Percentiles rank a stretch among this genome's conserved stretches.
These are phyloP conservation scores for Beauveria rudraprayagi DNA, from an alignment of 2,329 filamentous ascomycete species.

Conservation along the genomic window DNA sequence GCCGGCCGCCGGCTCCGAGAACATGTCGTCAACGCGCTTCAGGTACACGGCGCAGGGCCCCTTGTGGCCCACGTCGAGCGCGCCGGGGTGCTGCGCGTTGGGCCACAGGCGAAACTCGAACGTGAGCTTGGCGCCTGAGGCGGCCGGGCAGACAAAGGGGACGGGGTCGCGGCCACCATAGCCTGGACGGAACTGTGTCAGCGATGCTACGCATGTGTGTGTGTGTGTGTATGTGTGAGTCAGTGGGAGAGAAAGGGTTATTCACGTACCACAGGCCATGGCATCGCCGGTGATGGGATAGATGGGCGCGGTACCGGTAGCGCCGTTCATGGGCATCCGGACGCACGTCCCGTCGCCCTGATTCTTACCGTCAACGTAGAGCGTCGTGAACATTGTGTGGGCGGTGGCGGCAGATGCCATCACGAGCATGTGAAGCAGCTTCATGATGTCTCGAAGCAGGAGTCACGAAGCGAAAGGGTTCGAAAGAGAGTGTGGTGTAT, in stretches of 20 bases:
- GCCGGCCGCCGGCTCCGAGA: slow-evolving; percentile 44
- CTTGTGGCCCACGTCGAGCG: slow-evolving; percentile 53
- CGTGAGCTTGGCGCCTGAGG: slow-evolving; percentile 48
- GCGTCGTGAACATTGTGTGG: slow-evolving; percentile 57
- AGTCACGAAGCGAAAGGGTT: too few species aligned
- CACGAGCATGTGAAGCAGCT: slow-evolving; percentile 24
- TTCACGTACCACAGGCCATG: slow-evolving; percentile 61
- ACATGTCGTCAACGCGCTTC: slow-evolving; percentile 57
- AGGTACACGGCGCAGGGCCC: slow-evolving; percentile 68
- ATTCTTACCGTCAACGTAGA: slow-evolving; percentile 52
- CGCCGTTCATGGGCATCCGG: slow-evolving; percentile 51
- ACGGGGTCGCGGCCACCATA: slow-evolving; percentile 36
- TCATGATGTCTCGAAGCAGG: slow-evolving; percentile 26
- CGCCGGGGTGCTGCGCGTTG: slow-evolving; percentile 42
- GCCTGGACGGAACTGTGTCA: slow-evolving; percentile 25
- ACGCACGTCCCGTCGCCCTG: slow-evolving; percentile 67
- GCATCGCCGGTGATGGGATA: slow-evolving; percentile 47
- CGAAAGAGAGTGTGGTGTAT: too few species aligned
- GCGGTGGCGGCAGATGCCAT: slow-evolving; percentile 35
- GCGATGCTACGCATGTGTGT: not conserved
- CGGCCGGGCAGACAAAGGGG: slow-evolving; percentile 39
- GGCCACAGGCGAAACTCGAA: slow-evolving; percentile 60
- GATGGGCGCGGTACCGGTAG: slow-evolving; percentile 50
- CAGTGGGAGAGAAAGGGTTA: not conserved
- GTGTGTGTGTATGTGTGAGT: not conserved